Conservation (phyloP, 139 green algal species). For the Micractinium conductrix region DNA sequence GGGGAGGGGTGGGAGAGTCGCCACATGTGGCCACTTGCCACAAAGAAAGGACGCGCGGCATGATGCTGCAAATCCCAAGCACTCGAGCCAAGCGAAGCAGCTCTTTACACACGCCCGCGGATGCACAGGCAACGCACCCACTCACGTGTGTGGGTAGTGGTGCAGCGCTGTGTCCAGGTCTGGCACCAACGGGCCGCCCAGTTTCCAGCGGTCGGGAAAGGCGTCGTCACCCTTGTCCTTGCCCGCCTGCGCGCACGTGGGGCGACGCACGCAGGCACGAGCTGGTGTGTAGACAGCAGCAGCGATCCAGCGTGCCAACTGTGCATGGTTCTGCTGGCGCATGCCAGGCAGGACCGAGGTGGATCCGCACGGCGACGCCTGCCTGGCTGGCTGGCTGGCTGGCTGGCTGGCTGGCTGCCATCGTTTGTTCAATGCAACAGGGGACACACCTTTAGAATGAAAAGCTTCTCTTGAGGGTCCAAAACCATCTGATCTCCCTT, state of each 20-base stretch:
- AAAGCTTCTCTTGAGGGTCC: slow-evolving; percentile 46
- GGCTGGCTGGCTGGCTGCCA: background rate
- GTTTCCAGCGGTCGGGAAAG: slow-evolving; percentile 35
- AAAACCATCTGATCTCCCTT: background rate
- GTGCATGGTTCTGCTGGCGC: background rate
- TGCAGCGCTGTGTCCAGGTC: slow-evolving; percentile 39
- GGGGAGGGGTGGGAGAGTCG: no score
- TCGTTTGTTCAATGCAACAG: no score
- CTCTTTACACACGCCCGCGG: no score
- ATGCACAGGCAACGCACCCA: no score
- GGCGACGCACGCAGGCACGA: no score
- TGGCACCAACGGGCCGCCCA: slow-evolving; percentile 35
- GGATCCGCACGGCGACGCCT: background rate
- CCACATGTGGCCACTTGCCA: no score
- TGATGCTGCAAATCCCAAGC: no score
- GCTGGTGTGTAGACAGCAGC: background rate
- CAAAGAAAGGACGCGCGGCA: no score
- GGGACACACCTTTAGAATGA: slow-evolving; percentile 49
- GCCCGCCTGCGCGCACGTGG: background rate
- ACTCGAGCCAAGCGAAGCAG: no score
- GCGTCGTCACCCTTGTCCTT: slow-evolving; percentile 3
- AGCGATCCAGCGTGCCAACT: background rate
- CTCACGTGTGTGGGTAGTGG: slow-evolving; percentile 28
- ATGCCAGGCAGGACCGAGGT: background rate
- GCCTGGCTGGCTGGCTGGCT: background rate